Evolutionary conservation across 768 basidiomycete species (phyloP), one percentile per base, ranked within the genome.

Genomic region (Vararia minispora): DNA sequence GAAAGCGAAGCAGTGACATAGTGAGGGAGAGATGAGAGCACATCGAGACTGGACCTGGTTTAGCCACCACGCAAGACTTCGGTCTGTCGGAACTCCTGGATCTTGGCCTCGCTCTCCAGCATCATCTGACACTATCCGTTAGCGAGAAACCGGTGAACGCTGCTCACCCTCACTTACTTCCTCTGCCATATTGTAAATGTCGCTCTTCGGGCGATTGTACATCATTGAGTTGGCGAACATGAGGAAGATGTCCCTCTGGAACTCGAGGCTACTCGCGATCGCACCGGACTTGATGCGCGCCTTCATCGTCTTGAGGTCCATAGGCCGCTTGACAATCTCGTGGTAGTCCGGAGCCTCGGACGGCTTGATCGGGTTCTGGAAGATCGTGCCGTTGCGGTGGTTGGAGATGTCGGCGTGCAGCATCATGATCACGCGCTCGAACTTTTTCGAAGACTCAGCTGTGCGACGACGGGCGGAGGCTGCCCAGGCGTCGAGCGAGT

Each of bases 221-320:
- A 97, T 89, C 76, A 94, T 81, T 4, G 94, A 87, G 57, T 98
- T 97, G 6, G 89, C 85, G 58, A 95, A 94, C 82, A 97, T 94
- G 45, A 95, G 66, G 53, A 76, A 81, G 8, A 92, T 73, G 50
- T 95, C 94, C 45, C 89, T 68, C 54, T 92, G 84, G 51, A 82
- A 95, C 54, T 97, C 90, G 23, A 81, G 68, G 1, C 87, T 84
- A 47, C 74, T 88, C 4, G 71, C 63, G 33, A 95, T 89, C 2
- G 72, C 45, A 0, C 89, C 89, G 49, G 92, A 88, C 50, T 83
- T 85, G 41, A 94, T 76, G 46, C 71, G 74, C n/a, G 64, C 64
- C 57, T 89, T 88, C 55, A 98, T 85, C 0, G 85, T 92, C 59
- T 91, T 94, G 39, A 98, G 69, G 57, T 97, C 91, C 76, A 92